Percentiles rank a stretch among this genome's conserved stretches.
phyloP scores from a whole-genome alignment of 305 asterid genomes.

The Fraxinus floribunda region DNA sequence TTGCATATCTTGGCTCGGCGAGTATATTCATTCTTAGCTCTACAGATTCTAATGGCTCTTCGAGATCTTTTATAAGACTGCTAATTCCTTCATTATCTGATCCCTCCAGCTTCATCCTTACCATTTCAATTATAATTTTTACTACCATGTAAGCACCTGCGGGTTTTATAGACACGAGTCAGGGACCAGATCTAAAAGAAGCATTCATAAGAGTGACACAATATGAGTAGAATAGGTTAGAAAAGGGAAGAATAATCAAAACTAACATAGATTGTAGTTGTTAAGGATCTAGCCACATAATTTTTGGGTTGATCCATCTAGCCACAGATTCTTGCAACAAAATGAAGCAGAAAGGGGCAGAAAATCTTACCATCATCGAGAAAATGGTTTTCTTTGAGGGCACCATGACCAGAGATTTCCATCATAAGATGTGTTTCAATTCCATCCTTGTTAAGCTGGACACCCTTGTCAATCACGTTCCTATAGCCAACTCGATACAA shows the following conservation, averaged over 20 bases:
- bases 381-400: slow-evolving; percentile 74
- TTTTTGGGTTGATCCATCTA: not conserved
- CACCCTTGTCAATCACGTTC: slow-evolving; percentile 89
- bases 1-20: slow-evolving; percentile 71
- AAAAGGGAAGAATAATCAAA: not conserved
- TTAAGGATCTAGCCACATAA: not conserved
- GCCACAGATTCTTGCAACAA: not conserved
- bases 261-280: not conserved
- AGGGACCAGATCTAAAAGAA: not conserved
- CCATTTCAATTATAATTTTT: slow-evolving; percentile 84
- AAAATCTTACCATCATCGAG: slow-evolving; percentile 72
- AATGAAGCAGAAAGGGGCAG: not conserved
- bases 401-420: slow-evolving; percentile 94
- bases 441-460: slow-evolving; percentile 58
- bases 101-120: slow-evolving; percentile 80
- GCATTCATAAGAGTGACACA: not conserved
- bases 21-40: slow-evolving; percentile 69
- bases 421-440: slow-evolving; percentile 84
- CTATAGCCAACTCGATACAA: slow-evolving; percentile 78
- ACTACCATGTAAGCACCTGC: slow-evolving; percentile 92
- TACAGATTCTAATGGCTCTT: slow-evolving; percentile 73
- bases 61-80: slow-evolving; percentile 70
- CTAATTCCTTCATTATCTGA: slow-evolving; percentile 65
- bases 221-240: not conserved
- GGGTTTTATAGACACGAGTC: not conserved